Evolutionary conservation across 1,284 basidiomycete genomes (phyloP).

Genomic region (Binderoboletus segoi): DNA sequence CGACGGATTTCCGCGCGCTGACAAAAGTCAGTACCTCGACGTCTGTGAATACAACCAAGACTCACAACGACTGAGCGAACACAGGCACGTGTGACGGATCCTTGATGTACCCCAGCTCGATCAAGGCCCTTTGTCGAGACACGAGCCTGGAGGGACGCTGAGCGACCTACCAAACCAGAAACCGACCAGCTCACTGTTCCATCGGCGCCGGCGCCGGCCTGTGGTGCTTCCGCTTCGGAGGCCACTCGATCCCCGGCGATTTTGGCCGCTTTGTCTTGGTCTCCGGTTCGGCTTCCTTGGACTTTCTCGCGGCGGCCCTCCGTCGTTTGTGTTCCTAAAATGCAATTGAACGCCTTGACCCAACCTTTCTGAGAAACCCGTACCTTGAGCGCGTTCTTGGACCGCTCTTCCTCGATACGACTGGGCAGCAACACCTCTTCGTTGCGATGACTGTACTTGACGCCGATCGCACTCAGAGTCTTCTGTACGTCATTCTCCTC

Average conservation of each 20-base stretch:
- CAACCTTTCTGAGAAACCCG: neutral
- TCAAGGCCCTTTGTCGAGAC: slow-evolving; percentile 57
- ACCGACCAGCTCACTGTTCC: slow-evolving; percentile 47
- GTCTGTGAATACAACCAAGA: neutral
- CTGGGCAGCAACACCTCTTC: slow-evolving; percentile 70
- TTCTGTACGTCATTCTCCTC: slow-evolving; percentile 53
- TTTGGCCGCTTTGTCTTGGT: slow-evolving; percentile 21
- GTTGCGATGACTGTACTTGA: slow-evolving; percentile 72
- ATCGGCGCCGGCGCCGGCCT: slow-evolving; percentile 49
- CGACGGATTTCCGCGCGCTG: slow-evolving; percentile 45
- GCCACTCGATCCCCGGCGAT: slow-evolving; percentile 55
- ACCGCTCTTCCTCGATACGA: slow-evolving; percentile 64
- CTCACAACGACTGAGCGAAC: slow-evolving; percentile 69
- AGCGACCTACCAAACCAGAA: neutral
- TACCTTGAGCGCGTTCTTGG: slow-evolving; percentile 57
- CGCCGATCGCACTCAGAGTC: slow-evolving; percentile 59
- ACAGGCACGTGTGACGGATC: slow-evolving; percentile 48
- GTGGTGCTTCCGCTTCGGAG: slow-evolving; percentile 62
- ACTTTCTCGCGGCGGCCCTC: slow-evolving; percentile 30
- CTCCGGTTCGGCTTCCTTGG: slow-evolving; percentile 19
- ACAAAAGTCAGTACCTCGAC: slow-evolving; percentile 3
- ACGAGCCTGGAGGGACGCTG: slow-evolving; percentile 43
- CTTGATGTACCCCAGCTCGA: slow-evolving; percentile 60
- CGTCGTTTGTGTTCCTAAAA: slow-evolving; percentile 33
- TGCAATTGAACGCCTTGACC: slow-evolving; percentile 9